These are phyloP conservation scores for Heterobasidion occidentale DNA, from an alignment of 1,284 basidiomycete genomes.

Conservation along the genomic window DNA sequence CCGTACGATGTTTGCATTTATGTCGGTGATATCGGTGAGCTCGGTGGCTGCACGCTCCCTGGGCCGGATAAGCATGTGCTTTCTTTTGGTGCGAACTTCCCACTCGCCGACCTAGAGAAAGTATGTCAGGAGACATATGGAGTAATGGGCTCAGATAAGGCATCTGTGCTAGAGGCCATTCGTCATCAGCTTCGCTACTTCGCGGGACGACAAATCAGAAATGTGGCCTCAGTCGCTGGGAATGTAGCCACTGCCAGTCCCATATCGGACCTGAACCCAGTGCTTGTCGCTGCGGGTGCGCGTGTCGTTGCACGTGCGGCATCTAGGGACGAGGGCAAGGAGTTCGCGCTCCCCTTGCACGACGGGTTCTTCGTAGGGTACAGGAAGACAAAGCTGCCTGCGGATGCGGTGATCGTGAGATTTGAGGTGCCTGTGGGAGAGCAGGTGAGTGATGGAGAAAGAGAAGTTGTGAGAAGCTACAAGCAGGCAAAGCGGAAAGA, in stretches of 20 bases:
- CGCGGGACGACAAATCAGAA: not conserved
- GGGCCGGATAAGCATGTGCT: not conserved
- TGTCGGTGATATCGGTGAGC: not conserved
- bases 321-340: not conserved
- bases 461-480: not conserved
- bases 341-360: not conserved
- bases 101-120: not conserved
- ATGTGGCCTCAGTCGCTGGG: not conserved
- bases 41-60: not conserved
- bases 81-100: not conserved
- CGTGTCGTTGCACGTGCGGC: not conserved
- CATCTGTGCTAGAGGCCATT: not conserved
- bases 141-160: not conserved
- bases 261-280: not conserved
- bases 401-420: not conserved
- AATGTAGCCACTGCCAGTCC: not conserved
- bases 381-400: not conserved
- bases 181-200: not conserved
- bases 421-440: not conserved
- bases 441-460: not conserved
- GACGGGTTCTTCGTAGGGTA: not conserved
- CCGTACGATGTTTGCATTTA: not conserved
- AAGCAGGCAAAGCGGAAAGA: not conserved
- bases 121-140: not conserved
- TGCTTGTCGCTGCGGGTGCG: not conserved